Evolutionary conservation across 768 basidiomycete species (phyloP), one percentile per base, ranked within the genome.

Genomic region (Mycena epipterygia): DNA sequence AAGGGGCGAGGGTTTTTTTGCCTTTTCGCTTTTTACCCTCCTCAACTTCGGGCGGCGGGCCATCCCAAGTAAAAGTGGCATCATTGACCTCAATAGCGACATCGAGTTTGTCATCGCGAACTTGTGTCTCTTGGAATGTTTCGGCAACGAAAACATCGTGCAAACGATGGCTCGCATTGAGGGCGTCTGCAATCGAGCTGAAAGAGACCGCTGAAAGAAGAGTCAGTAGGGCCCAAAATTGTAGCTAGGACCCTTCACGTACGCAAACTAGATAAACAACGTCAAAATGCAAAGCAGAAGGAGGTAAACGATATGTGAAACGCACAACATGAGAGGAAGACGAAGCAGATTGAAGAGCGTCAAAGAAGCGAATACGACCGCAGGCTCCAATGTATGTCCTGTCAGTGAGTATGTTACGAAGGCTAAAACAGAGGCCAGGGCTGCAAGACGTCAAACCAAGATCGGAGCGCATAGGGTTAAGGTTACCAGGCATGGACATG

Each of bases 11-110:
- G 61, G n/a, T 67, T 48, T 75, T 77, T 58, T 35, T 71, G 55
- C 74, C 74, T 67, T 80, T 83, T 39, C 74, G 77, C 42, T 84
- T 82, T 75, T 84, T 84, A 33, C 73, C 79, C 27, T 81, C 82
- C 32, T 81, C 85, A 0, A 75, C 75, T 46, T 89, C 87, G 1
- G 88, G 87, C 0, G 91, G 90, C 1, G 92, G 89, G 5, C 90
- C 87, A 74, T 98, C 96, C 97, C 97, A 98, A 1, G 90, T 90
- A 81, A 97, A 97, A 14, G 90, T 87, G 7, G 90, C 95, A 62
- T 87, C 84, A 55, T 88, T 83, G 51, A 95, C 87, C 64, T 87
- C 85, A 61, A 98, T 75, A 2, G 95, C 97, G 35, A 83, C 79
- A n/a, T 89, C 83, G 32, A 93, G 78, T 17, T 83, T 76, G 1